Evolutionary conservation across 2,329 filamentous ascomycete species (phyloP).

Genomic region (Fusarium tuaranense): DNA sequence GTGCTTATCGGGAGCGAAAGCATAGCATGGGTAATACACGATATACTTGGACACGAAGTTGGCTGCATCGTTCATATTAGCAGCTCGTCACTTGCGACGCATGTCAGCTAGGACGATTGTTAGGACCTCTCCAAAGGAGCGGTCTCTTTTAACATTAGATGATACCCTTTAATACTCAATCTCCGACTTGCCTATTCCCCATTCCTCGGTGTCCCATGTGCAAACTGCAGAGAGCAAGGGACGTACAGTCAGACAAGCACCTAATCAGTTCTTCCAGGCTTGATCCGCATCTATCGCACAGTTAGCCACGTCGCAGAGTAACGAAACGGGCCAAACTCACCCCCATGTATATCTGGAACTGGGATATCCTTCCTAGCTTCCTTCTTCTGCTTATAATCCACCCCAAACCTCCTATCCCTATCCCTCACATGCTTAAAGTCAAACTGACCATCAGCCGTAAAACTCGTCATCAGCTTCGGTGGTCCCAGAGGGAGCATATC

Average conservation of each 20-base stretch:
- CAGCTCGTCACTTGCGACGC: neutral
- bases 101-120: neutral
- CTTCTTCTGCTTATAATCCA: constrained; percentile 58
- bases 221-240: neutral
- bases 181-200: neutral
- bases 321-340: constrained; percentile 35
- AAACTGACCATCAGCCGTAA: constrained; percentile 61
- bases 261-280: constrained; percentile 33
- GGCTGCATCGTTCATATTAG: neutral
- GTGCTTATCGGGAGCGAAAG: neutral
- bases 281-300: constrained; percentile 38
- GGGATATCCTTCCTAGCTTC: constrained; percentile 57
- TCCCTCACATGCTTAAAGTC: constrained; percentile 58
- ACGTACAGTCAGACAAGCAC: neutral
- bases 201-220: neutral
- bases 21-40: neutral
- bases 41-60: neutral
- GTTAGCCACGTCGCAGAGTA: constrained; percentile 10
- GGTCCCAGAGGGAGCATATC: constrained; percentile 66
- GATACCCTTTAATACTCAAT: constrained; percentile 28
- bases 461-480: constrained; percentile 67
- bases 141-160: constrained; percentile 10
- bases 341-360: constrained; percentile 56
- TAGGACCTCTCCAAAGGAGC: neutral
- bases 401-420: constrained; percentile 60